Conservation (phyloP, 1,139 yeast species). For the Candida sp. region DNA sequence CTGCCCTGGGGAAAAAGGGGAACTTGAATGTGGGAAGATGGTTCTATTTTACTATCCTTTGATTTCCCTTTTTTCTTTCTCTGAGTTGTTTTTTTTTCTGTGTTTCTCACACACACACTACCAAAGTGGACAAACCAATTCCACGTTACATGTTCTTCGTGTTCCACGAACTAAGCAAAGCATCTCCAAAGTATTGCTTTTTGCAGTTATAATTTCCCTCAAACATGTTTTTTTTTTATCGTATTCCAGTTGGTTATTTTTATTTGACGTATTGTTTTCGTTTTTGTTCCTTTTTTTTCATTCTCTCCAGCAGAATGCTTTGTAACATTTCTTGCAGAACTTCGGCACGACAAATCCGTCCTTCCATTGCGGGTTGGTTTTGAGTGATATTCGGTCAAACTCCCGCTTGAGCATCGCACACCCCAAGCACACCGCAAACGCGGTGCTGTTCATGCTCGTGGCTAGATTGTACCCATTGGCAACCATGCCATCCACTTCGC, state of each 20-base stretch:
- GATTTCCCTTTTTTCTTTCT: background rate
- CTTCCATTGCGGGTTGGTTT: conserved; percentile 2
- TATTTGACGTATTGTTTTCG: background rate
- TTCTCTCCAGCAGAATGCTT: conserved; percentile 14
- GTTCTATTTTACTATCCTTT: background rate
- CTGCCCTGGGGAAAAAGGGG: background rate
- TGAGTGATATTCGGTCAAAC: conserved; percentile 42
- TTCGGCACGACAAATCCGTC: conserved; percentile 10
- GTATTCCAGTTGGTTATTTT: background rate
- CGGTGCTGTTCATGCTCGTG: conserved; percentile 45
- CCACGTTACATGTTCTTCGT: background rate
- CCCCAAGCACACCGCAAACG: conserved; percentile 56
- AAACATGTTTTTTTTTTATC: background rate
- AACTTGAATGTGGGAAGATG: background rate
- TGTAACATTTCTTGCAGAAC: conserved; percentile 15
- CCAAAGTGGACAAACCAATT: background rate
- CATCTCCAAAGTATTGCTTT: background rate
- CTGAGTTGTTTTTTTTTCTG: background rate
- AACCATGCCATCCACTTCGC: conserved; percentile 49
- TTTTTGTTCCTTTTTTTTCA: background rate
- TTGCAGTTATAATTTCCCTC: background rate
- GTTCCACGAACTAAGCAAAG: background rate
- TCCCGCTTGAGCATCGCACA: conserved; percentile 64
- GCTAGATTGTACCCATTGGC: conserved; percentile 58
- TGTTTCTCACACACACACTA: background rate